A percentile compares a stretch with the other conserved stretches of the same genome.
These are phyloP conservation scores for Rhodotorula paludigena DNA, from an alignment of 768 basidiomycete species.

Conservation along the genomic window DNA sequence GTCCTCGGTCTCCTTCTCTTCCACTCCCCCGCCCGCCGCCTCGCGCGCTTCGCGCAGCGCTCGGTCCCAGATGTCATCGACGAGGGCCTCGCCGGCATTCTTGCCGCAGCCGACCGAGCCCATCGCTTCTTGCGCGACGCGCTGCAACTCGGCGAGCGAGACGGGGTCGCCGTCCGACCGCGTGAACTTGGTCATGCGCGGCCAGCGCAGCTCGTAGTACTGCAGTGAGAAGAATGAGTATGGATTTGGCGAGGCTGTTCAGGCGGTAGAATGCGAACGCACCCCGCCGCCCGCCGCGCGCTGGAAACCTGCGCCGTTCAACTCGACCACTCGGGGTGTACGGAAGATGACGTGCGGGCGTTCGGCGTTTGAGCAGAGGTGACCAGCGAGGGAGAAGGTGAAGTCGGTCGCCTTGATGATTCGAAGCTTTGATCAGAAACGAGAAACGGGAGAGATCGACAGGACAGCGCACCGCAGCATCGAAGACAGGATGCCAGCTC, in stretches of 20 bases:
- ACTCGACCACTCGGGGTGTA: slow-evolving; percentile 63
- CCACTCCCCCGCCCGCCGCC: background rate
- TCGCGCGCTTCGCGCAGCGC: background rate
- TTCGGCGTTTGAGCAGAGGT: slow-evolving; percentile 9
- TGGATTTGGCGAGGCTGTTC: background rate
- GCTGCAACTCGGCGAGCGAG: slow-evolving; percentile 16
- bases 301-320: slow-evolving; percentile 72
- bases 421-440: background rate
- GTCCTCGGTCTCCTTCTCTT: background rate
- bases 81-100: background rate
- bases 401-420: slow-evolving; percentile 8
- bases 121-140: slow-evolving; percentile 2
- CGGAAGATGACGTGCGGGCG: slow-evolving; percentile 59
- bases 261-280: background rate
- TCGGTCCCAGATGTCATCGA: background rate
- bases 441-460: background rate
- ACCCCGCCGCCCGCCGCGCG: slow-evolving; percentile 56
- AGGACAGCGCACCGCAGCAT: slow-evolving; percentile 31
- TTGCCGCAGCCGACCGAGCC: background rate
- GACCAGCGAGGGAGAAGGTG: slow-evolving; percentile 28
- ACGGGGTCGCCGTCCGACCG: slow-evolving; percentile 31
- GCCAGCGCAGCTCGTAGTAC: slow-evolving; percentile 81
- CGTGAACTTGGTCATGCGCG: slow-evolving; percentile 62
- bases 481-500: slow-evolving; percentile 7
- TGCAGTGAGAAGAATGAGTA: slow-evolving; percentile 42